A percentile compares a stretch with the other conserved stretches of the same genome.
Conservation (phyloP, 2,329 filamentous ascomycete species). For the Capronia epimyces region DNA sequence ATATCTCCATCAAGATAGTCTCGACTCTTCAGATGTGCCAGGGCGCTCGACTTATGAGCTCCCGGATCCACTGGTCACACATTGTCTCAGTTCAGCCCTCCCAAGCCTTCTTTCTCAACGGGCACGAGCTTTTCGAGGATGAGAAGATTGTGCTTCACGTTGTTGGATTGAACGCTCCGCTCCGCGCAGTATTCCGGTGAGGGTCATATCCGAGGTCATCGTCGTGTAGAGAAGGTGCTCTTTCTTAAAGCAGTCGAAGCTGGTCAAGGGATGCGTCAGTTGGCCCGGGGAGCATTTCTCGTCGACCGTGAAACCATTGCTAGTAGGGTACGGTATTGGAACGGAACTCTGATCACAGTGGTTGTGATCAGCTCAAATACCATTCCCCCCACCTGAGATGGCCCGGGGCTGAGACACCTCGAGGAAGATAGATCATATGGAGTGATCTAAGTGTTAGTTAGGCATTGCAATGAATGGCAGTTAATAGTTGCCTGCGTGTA, state of each 20-base stretch:
- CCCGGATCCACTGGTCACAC: slow-evolving; percentile 1
- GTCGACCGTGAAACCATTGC: slow-evolving; percentile 2
- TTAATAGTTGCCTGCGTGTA: too few species aligned
- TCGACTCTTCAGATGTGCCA: slow-evolving; percentile 2
- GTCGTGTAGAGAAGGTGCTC: slow-evolving; percentile 3
- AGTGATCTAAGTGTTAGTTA: not conserved
- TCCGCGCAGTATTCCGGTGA: slow-evolving; percentile 6
- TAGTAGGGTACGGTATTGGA: slow-evolving; percentile 6
- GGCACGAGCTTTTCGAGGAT: slow-evolving; percentile 7
- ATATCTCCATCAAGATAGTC: slow-evolving; percentile 9
- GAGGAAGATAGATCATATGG: slow-evolving; percentile 1
- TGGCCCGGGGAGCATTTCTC: slow-evolving; percentile 2
- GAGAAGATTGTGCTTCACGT: slow-evolving; percentile 1
- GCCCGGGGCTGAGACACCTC: slow-evolving; percentile 8
- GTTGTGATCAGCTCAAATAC: slow-evolving; percentile 2
- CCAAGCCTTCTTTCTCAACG: slow-evolving; percentile 1
- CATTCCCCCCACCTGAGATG: slow-evolving; percentile 11
- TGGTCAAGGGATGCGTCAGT: slow-evolving; percentile 1
- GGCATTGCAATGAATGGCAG: too few species aligned
- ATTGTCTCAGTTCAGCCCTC: not conserved
- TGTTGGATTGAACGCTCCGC: slow-evolving; percentile 1
- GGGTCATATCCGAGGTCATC: not conserved
- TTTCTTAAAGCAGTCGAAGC: slow-evolving; percentile 4
- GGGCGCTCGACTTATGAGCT: slow-evolving; percentile 2
- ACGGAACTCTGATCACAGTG: slow-evolving; percentile 9